Conservation (phyloP, 169 alveolate genomes). For the Hepatocystis sp. region DNA sequence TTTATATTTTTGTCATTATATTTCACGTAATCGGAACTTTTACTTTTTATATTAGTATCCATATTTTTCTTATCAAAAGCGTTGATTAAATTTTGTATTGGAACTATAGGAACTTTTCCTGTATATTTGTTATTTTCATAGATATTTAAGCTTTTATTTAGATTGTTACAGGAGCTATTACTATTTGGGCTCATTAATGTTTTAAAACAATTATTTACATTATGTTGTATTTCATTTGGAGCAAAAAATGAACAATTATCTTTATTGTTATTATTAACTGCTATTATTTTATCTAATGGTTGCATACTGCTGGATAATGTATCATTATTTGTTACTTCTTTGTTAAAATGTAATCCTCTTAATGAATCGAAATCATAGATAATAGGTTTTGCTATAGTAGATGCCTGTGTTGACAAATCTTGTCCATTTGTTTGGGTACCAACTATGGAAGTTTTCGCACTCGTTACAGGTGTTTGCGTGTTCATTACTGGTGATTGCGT, state of each 20-base stretch:
- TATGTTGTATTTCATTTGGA: conserved; percentile 1
- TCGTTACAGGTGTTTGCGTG: conserved; percentile 1
- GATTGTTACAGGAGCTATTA: conserved; percentile 13
- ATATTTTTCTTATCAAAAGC: background rate
- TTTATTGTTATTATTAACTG: background rate
- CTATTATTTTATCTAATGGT: conserved; percentile 12
- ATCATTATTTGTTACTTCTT: background rate
- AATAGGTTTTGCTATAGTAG: conserved; percentile 31
- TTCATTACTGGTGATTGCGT: background rate
- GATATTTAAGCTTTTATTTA: background rate
- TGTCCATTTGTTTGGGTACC: too few relatives aligned
- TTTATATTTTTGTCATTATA: too few relatives aligned
- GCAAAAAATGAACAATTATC: background rate
- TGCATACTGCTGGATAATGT: conserved; percentile 5
- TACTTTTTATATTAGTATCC: conserved; percentile 5
- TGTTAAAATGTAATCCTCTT: conserved; percentile 7
- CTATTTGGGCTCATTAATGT: conserved; percentile 8
- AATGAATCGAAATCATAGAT: conserved; percentile 3
- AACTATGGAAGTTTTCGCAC: background rate
- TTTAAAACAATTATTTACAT: conserved; percentile 5
- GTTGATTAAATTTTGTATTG: background rate
- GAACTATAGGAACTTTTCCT: background rate
- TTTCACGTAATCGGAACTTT: too few relatives aligned
- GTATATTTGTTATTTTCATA: conserved; percentile 8
- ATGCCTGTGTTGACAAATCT: too few relatives aligned